Percentiles rank a stretch among this genome's conserved stretches.
phyloP scores from a whole-genome alignment of 495 filamentous ascomycete genomes.

The Aspergillus olivimuriae region DNA sequence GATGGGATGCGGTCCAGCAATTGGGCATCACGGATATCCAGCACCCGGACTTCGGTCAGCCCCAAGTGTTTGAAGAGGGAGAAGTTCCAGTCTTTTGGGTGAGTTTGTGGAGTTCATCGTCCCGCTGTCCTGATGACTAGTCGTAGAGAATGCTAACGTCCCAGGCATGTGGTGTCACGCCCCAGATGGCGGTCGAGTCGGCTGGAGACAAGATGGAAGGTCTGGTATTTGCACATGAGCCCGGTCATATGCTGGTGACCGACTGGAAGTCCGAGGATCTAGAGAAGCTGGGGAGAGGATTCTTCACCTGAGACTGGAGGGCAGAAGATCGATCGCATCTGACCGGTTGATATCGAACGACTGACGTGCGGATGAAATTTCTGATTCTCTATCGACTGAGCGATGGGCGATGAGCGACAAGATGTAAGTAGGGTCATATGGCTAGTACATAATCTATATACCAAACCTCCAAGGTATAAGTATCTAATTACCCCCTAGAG shows the following conservation, averaged over 20 bases:
- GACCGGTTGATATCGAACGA: not conserved
- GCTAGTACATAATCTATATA: too few relatives aligned
- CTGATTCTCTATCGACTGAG: too few relatives aligned
- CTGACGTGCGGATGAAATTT: too few relatives aligned
- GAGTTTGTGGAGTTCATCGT: slow-evolving; percentile 3
- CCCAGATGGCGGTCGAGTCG: slow-evolving; percentile 49
- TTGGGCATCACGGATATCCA: slow-evolving; percentile 42
- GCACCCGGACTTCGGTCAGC: slow-evolving; percentile 41
- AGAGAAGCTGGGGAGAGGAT: slow-evolving; percentile 7
- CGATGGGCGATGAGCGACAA: too few relatives aligned
- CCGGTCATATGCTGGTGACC: slow-evolving; percentile 50
- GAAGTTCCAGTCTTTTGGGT: slow-evolving; percentile 51
- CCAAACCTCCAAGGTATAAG: too few relatives aligned
- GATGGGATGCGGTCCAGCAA: slow-evolving; percentile 42
- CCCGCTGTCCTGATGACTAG: too few relatives aligned
- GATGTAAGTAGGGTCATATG: too few relatives aligned
- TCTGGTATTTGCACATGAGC: slow-evolving; percentile 46
- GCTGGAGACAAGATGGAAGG: slow-evolving; percentile 38
- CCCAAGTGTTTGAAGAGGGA: slow-evolving; percentile 27
- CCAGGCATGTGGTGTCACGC: slow-evolving; percentile 52
- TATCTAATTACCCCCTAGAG: too few relatives aligned
- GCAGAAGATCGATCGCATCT: not conserved
- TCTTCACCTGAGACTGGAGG: too few relatives aligned
- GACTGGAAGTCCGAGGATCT: slow-evolving; percentile 30
- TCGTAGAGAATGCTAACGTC: too few relatives aligned